Conservation (phyloP, 2,329 filamentous ascomycete genomes). For the Zymoseptoria pseudotritici region DNA sequence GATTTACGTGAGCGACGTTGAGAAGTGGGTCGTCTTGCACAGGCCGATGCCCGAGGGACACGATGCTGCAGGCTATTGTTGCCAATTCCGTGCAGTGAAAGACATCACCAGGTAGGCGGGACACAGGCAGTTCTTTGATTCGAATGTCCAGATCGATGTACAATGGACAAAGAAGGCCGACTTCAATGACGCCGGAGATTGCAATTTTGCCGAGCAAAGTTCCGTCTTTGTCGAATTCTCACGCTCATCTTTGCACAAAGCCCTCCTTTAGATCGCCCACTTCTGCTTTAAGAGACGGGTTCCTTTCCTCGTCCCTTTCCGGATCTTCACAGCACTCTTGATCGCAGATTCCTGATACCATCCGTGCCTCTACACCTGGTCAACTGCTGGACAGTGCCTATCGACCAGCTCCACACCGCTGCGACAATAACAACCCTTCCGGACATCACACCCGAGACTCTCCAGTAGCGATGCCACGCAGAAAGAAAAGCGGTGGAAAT, state of each 20-base stretch:
- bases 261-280: background rate
- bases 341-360: conserved; percentile 3
- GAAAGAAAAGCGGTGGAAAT: no score
- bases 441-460: background rate
- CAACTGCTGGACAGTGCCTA: conserved; percentile 9
- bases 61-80: background rate
- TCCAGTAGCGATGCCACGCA: background rate
- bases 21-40: background rate
- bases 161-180: background rate
- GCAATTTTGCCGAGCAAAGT: background rate
- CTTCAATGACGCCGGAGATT: background rate
- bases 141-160: background rate
- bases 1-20: background rate
- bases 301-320: background rate
- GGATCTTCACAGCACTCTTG: background rate
- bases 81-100: background rate
- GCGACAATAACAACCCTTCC: background rate
- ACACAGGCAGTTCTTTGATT: background rate
- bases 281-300: background rate
- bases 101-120: background rate
- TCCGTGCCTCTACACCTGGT: conserved; percentile 4
- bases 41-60: background rate
- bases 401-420: background rate
- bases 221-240: background rate
- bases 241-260: background rate